Evolutionary conservation across 192 early-diverging fungal genomes (phyloP).

Genomic region (Backusella macrospora): DNA sequence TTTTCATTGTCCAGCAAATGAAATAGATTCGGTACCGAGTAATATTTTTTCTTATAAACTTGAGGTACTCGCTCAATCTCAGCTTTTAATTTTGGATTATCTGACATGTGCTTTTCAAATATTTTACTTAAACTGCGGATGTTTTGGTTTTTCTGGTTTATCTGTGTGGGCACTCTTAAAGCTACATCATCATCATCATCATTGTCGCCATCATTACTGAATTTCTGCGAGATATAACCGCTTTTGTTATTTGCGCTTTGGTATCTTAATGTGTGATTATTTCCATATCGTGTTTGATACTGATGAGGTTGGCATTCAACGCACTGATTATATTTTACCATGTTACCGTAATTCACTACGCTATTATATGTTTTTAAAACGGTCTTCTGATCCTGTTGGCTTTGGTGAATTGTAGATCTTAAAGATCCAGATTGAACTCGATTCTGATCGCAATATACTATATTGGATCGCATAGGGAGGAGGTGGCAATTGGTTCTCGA

Average conservation of each 20-base stretch:
- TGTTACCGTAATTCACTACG: background rate
- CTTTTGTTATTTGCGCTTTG: background rate
- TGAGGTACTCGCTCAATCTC: background rate
- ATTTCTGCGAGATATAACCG: background rate
- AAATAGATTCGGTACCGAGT: background rate
- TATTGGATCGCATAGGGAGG: background rate
- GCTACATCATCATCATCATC: background rate
- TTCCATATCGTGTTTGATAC: background rate
- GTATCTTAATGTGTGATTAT: background rate
- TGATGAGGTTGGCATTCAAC: background rate
- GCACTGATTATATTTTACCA: background rate
- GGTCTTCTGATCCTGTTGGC: background rate
- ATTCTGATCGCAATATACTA: background rate
- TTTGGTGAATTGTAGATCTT: background rate
- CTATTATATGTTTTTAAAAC: background rate
- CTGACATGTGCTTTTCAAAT: constrained; percentile 2
- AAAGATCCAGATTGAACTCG: background rate
- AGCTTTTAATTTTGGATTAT: background rate
- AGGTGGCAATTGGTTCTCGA: constrained; percentile 4
- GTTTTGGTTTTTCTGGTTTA: constrained; percentile 1
- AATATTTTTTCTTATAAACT: background rate
- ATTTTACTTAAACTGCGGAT: background rate
- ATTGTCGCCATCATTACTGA: background rate
- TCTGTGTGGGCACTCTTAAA: background rate
- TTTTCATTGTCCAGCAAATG: background rate